Evolutionary conservation across 2,329 filamentous ascomycete species (phyloP).

Genomic region (Fusarium decemcellulare): DNA sequence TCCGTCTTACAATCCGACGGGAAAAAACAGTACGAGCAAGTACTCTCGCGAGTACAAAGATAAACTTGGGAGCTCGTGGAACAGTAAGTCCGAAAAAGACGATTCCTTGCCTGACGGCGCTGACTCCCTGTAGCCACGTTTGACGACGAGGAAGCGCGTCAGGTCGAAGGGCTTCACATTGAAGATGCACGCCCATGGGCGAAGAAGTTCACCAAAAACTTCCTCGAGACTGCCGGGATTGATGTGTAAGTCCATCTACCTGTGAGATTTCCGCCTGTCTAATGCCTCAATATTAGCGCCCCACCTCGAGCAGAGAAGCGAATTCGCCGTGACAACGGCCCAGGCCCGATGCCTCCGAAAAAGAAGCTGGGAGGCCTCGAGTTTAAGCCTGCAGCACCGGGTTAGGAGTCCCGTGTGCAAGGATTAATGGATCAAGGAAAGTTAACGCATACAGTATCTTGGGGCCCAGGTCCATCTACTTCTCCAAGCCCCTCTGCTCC

Average conservation of each 20-base stretch:
- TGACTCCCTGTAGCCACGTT: conserved; percentile 21
- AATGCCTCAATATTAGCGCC: neutral
- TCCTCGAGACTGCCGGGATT: neutral
- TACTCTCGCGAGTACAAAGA: neutral
- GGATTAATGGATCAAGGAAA: neutral
- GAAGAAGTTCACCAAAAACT: neutral
- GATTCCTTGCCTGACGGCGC: neutral
- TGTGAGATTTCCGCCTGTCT: neutral
- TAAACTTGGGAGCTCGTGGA: conserved; percentile 28
- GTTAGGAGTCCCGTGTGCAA: conserved; percentile 29
- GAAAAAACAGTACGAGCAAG: conserved; percentile 26
- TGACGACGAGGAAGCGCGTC: conserved; percentile 40
- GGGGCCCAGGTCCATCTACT: no score
- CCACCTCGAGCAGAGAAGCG: neutral
- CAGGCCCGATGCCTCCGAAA: neutral
- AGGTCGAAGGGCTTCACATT: conserved; percentile 39
- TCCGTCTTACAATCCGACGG: conserved; percentile 23
- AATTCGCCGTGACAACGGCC: neutral
- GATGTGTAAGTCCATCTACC: conserved; percentile 9
- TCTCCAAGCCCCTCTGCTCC: no score
- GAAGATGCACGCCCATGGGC: conserved; percentile 43
- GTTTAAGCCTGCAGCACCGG: conserved; percentile 29
- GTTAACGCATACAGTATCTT: neutral
- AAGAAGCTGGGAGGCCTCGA: neutral
- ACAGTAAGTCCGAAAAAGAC: neutral